Conservation (phyloP, 345 rosid species). For the Erucastrum elatum region DNA sequence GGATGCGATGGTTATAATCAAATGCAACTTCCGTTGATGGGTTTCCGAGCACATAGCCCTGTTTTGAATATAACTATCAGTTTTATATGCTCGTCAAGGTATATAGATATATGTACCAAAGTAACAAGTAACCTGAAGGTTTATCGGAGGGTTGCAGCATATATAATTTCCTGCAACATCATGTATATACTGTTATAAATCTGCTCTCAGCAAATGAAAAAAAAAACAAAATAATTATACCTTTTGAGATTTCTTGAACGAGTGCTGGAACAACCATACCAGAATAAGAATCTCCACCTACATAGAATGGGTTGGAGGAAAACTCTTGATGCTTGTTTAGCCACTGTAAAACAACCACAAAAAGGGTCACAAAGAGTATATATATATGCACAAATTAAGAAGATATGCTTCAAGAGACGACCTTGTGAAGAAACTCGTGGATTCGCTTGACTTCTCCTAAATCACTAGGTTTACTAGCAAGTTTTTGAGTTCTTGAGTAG, state of each 20-base stretch:
- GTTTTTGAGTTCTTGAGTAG: constrained; percentile 41
- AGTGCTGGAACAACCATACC: constrained; percentile 58
- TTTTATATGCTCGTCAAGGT: background rate
- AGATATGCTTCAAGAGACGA: background rate
- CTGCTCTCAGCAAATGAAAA: background rate
- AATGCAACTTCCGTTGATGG: constrained; percentile 34
- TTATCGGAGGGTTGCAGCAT: constrained; percentile 32
- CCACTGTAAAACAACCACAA: constrained; percentile 50
- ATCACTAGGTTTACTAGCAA: constrained; percentile 46
- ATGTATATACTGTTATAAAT: background rate
- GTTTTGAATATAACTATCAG: constrained; percentile 11
- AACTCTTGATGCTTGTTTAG: constrained; percentile 60
- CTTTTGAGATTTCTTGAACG: constrained; percentile 45
- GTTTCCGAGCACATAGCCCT: constrained; percentile 78
- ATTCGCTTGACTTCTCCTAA: constrained; percentile 46
- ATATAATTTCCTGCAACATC: constrained; percentile 8
- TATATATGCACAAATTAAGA: background rate
- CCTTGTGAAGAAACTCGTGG: constrained; percentile 53
- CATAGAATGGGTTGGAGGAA: constrained; percentile 51
- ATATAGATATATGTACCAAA: background rate
- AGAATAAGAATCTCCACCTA: constrained; percentile 69
- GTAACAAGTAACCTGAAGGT: constrained; percentile 41
- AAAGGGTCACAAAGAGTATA: background rate
- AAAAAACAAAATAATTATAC: background rate
- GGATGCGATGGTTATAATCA: constrained; percentile 45